Evolutionary conservation across 139 green algal species (phyloP).

Genomic region (Haematococcus sp.): DNA sequence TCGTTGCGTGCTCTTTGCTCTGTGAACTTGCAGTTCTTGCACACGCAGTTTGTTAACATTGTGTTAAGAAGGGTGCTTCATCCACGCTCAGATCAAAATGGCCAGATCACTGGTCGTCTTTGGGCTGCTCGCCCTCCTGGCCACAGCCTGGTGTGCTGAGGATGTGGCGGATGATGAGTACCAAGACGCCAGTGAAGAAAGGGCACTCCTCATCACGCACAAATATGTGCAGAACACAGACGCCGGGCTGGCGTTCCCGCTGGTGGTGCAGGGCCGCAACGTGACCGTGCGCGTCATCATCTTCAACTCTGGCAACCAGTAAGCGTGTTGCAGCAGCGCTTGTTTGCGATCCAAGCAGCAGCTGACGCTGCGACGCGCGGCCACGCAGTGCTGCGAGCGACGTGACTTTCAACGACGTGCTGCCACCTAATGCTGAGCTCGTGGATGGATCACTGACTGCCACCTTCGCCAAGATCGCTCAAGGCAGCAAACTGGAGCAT

Average conservation of each 20-base stretch:
- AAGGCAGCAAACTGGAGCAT: background rate
- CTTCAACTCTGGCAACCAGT: constrained; percentile 8
- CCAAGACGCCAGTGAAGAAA: constrained; percentile 31
- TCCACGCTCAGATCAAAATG: no score
- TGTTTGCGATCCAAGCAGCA: no score
- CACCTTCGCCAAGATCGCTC: constrained; percentile 7
- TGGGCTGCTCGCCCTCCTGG: no score
- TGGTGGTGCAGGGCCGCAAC: constrained; percentile 17
- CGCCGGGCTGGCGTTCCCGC: background rate
- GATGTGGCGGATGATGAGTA: no score
- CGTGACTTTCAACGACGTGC: background rate
- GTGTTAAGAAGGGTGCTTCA: no score
- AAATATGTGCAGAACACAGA: background rate
- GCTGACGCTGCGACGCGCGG: background rate
- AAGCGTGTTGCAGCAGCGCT: background rate
- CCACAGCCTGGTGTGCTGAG: no score
- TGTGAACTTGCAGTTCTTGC: no score
- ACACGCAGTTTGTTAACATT: no score
- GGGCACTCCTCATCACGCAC: constrained; percentile 46
- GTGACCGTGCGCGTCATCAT: constrained; percentile 2
- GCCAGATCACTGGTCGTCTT: no score
- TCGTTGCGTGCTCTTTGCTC: no score
- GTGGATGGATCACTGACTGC: background rate
- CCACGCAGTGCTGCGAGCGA: background rate
- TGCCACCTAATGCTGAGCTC: constrained; percentile 1